Conservation (phyloP, 2,329 filamentous ascomycete species). For the Neurospora sp. region DNA sequence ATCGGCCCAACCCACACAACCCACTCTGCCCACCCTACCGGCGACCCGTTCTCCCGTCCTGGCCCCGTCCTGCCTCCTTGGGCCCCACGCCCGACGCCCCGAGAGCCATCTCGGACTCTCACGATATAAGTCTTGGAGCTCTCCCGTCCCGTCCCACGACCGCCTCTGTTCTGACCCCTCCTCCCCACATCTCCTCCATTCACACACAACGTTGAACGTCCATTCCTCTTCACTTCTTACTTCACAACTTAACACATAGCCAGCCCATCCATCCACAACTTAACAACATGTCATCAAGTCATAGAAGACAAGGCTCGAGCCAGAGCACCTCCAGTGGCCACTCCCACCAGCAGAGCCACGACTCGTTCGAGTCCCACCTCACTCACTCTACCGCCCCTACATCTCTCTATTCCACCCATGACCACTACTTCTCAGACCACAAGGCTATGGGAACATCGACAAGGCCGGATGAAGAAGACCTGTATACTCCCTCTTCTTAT, state of each 20-base stretch:
- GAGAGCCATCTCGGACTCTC: background rate
- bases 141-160: background rate
- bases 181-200: conserved; percentile 7
- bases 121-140: background rate
- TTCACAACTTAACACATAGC: conserved; percentile 8
- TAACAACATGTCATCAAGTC: conserved; percentile 24
- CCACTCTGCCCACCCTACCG: background rate
- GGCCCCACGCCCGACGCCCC: background rate
- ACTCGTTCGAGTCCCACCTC: conserved; percentile 33
- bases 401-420: conserved; percentile 32
- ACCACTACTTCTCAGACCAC: conserved; percentile 24
- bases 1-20: conserved; percentile 1
- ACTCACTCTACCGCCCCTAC: conserved; percentile 34
- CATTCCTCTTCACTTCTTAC: conserved; percentile 4
- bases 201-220: conserved; percentile 6
- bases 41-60: background rate
- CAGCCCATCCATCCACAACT: conserved; percentile 7
- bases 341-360: conserved; percentile 30
- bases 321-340: conserved; percentile 28
- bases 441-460: conserved; percentile 20
- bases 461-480: background rate
- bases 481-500: background rate
- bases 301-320: conserved; percentile 26
- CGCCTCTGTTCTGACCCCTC: conserved; percentile 6
- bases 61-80: background rate